These are phyloP conservation scores for Oryza officinalis DNA, from an alignment of 176 grass and related monocot genomes.

Conservation along the genomic window DNA sequence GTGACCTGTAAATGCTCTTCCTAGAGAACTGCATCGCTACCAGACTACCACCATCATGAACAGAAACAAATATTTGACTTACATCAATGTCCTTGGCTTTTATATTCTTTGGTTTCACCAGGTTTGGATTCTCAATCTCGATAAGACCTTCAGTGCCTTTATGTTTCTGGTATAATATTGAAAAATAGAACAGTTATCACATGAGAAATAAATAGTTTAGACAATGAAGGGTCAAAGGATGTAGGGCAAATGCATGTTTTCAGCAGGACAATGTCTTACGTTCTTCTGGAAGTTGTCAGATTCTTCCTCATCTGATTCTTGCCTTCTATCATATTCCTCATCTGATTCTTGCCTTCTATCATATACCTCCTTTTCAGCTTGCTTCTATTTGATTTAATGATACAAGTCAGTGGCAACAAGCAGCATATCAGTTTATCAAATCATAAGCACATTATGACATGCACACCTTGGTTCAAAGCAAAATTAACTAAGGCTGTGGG, in stretches of 20 bases:
- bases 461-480: neutral
- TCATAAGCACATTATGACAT: no score
- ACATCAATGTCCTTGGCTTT: conserved; percentile 86
- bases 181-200: neutral
- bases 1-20: neutral
- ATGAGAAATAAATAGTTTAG: neutral
- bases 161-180: conserved; percentile 49
- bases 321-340: conserved; percentile 33
- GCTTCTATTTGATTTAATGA: conserved; percentile 42
- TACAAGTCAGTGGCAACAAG: neutral
- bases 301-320: conserved; percentile 51
- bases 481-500: neutral
- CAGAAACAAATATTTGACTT: conserved; percentile 40
- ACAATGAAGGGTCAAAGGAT: neutral
- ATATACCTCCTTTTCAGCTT: conserved; percentile 39
- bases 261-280: conserved; percentile 41
- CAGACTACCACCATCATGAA: neutral
- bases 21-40: neutral
- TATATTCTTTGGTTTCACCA: conserved; percentile 71
- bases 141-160: conserved; percentile 83
- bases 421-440: neutral
- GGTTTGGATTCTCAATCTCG: conserved; percentile 94
- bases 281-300: conserved; percentile 54
- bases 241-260: conserved; percentile 2
- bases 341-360: conserved; percentile 30